Evolutionary conservation across 345 rosid species (phyloP), one percentile per base, ranked within the genome.

Genomic region (Kernera saxatilis): DNA sequence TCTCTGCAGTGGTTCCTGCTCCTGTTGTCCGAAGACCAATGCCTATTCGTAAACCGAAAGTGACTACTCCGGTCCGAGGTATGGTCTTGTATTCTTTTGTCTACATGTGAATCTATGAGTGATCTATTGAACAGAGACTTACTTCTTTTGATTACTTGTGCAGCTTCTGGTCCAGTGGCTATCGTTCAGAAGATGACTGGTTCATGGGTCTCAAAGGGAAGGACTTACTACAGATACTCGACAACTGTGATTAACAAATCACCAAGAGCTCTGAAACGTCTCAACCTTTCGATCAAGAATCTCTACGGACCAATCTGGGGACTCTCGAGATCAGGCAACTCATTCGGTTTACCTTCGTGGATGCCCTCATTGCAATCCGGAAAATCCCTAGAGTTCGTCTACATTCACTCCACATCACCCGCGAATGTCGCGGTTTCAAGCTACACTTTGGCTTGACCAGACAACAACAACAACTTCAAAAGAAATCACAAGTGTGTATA

Each of bases 261-360:
- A 5, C 67, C 65, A 3, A 89, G 84, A 84, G 68, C 87, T 17
- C 39, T 94, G 32, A 85, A 80, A 75, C 75, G 81, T 71, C 85
- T 94, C 60, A 82, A 85, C 73, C 83, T 94, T 51, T 84, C 88
- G 2, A 84, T 94, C 43, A 78, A 88, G 40, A 85, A 88, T 72
- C 96, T 91, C 51, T 91, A 91, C 36, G 99, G 97, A 76, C 97
- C 99, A 4, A 32, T 94, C 11, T 94, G 99, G 99, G 99, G 99
- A 69, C 82, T 94, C 43, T 76, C 77, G 0, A 84, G 84, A 67
- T 39, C 75, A 2, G 89, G 85, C 27, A 73, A 79, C 66, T 85
- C 84, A 6, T 94, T 86, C 23, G 79, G 78, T 45, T 84, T 91
- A 43, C 99, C 97, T 2, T 73, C 87, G 15, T 94, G 97, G 99